phyloP scores from a whole-genome alignment of 345 rosid genomes.

The Eucalyptus curtisii region DNA sequence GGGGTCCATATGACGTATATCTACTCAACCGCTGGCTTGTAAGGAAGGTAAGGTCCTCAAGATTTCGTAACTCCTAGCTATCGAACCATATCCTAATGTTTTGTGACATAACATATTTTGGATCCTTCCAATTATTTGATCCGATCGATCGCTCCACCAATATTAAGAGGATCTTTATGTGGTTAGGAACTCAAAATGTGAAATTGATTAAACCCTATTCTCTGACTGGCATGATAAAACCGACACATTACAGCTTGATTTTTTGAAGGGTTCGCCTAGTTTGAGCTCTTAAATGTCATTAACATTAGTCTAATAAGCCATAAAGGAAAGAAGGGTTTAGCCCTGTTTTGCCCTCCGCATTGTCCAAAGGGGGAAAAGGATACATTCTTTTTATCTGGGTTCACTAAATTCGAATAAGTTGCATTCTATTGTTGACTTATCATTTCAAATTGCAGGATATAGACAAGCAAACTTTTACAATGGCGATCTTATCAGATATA shows the following conservation, averaged over 20 bases:
- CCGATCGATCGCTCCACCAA: background rate
- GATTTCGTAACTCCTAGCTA: background rate
- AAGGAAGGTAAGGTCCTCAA: background rate
- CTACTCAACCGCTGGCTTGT: background rate
- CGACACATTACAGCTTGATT: background rate
- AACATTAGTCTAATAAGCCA: background rate
- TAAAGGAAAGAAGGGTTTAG: background rate
- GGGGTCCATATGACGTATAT: constrained; percentile 4
- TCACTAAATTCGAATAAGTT: background rate
- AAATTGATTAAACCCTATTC: background rate
- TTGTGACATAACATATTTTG: background rate
- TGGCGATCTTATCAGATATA: background rate
- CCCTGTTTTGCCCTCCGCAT: background rate
- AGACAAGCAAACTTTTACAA: background rate
- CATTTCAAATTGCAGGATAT: background rate
- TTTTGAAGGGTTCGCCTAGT: background rate
- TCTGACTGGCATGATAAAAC: background rate
- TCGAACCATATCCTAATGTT: background rate
- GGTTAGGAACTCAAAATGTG: background rate
- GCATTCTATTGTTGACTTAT: background rate
- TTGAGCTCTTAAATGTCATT: background rate
- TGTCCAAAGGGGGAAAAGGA: background rate
- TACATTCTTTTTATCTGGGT: background rate
- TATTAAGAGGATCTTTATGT: background rate
- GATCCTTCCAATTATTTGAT: background rate